phyloP scores from a whole-genome alignment of 2,329 filamentous ascomycete species.

The Emydomyces testavorans region DNA sequence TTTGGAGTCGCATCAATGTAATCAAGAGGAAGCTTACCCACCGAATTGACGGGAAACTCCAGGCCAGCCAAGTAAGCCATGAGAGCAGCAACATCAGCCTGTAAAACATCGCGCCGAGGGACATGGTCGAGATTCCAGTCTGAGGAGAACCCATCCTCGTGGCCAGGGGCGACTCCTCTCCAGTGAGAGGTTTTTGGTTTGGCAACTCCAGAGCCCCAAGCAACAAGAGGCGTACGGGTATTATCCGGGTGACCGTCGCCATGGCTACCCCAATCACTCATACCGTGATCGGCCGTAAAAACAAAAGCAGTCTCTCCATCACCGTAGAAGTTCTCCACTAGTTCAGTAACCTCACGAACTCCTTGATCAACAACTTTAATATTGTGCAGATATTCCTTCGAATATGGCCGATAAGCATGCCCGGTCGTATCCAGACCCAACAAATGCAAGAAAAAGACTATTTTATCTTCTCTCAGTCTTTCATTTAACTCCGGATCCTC shows the following conservation, averaged over 20 bases:
- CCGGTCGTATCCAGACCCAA: constrained; percentile 85
- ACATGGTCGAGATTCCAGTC: constrained; percentile 79
- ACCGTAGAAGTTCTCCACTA: constrained; percentile 76
- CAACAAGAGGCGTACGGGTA: constrained; percentile 82
- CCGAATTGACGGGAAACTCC: constrained; percentile 90
- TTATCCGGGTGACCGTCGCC: constrained; percentile 97
- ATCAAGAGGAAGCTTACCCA: constrained; percentile 77
- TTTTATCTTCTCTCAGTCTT: constrained; percentile 65
- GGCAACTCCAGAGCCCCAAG: constrained; percentile 86
- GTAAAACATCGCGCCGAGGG: constrained; percentile 77
- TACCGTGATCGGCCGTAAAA: constrained; percentile 95
- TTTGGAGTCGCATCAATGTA: constrained; percentile 61
- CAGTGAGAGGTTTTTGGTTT: constrained; percentile 51
- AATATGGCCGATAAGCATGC: constrained; percentile 79
- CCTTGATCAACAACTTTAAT: constrained; percentile 89
- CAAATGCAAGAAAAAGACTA: constrained; percentile 91
- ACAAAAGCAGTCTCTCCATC: constrained; percentile 83
- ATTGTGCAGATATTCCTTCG: constrained; percentile 87
- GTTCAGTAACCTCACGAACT: constrained; percentile 66
- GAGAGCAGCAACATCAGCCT: constrained; percentile 86
- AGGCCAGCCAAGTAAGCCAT: constrained; percentile 88
- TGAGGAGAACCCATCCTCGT: constrained; percentile 74
- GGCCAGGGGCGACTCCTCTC: constrained; percentile 58
- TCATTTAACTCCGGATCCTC: constrained; percentile 63
- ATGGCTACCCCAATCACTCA: constrained; percentile 99